Percentiles rank a stretch among this genome's conserved stretches.
Evolutionary conservation across 208 protist species (phyloP).

Genomic region (Wallacemonas sp.): DNA sequence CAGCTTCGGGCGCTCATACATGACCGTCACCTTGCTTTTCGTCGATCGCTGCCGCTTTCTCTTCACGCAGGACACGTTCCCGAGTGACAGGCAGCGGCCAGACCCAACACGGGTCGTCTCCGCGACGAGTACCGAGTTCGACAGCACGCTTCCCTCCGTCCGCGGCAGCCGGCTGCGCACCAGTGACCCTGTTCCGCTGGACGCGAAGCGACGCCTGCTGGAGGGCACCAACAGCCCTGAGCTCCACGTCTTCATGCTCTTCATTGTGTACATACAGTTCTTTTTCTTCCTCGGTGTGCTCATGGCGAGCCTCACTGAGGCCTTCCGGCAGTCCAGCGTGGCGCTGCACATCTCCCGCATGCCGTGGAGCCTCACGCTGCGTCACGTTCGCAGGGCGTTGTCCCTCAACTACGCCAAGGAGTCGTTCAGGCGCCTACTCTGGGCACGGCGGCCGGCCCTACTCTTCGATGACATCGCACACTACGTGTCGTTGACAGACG

Average conservation of each 20-base stretch:
- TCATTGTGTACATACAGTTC: conserved; percentile 15
- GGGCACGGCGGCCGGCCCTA: conserved; percentile 14
- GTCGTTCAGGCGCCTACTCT: conserved; percentile 18
- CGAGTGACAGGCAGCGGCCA: not conserved
- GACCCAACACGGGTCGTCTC: not conserved
- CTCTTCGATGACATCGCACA: conserved; percentile 30
- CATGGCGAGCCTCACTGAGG: conserved; percentile 19
- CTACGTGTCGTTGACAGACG: conserved; percentile 21
- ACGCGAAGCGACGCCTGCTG: conserved; percentile 8
- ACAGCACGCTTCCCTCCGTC: conserved; percentile 18
- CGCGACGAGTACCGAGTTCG: conserved; percentile 14
- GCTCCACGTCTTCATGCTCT: conserved; percentile 19
- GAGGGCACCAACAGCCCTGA: conserved; percentile 11
- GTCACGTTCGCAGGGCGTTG: conserved; percentile 4
- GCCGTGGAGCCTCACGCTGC: conserved; percentile 8
- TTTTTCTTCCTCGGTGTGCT: conserved; percentile 19
- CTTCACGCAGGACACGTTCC: conserved; percentile 9
- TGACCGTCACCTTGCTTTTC: conserved; percentile 19
- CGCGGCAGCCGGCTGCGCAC: conserved; percentile 9
- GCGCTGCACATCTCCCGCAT: conserved; percentile 6
- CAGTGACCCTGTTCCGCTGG: not conserved
- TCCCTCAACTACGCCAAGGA: conserved; percentile 27
- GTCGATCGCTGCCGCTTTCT: conserved; percentile 20
- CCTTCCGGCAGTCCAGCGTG: conserved; percentile 12
- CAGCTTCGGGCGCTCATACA: conserved; percentile 18